Percentiles rank a stretch among this genome's conserved stretches.
phyloP scores from a whole-genome alignment of 768 basidiomycete genomes.

The Rhodocollybia butyracea region DNA sequence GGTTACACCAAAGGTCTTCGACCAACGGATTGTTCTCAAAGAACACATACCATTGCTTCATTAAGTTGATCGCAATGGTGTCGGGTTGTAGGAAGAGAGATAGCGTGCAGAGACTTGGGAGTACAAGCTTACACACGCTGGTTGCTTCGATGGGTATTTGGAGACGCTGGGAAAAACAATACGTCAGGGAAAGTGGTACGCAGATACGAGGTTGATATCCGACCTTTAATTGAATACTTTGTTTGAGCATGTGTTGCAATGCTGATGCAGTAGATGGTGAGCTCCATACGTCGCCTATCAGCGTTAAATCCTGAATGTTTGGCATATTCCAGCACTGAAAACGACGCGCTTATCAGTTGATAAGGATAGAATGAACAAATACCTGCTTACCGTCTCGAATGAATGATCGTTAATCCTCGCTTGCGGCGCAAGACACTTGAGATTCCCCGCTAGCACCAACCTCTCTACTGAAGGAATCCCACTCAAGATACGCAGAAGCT shows the following conservation, averaged over 20 bases:
- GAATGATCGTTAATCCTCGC: neutral
- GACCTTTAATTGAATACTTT: conserved; percentile 27
- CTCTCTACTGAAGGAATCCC: conserved; percentile 33
- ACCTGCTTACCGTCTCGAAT: neutral
- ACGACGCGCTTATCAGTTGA: neutral
- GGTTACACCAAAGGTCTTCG: conserved; percentile 45
- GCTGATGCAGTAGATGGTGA: conserved; percentile 19
- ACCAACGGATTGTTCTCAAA: conserved; percentile 41
- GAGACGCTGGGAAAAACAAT: conserved; percentile 35
- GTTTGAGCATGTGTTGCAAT: conserved; percentile 25
- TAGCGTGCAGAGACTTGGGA: conserved; percentile 40
- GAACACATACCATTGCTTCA: conserved; percentile 34
- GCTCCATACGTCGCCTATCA: conserved; percentile 28
- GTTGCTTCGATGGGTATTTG: conserved; percentile 45
- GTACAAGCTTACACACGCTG: conserved; percentile 29
- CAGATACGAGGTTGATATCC: neutral
- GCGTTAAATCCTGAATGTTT: conserved; percentile 23
- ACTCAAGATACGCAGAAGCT: conserved; percentile 33
- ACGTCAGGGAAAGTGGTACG: neutral
- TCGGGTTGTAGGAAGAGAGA: conserved; percentile 40
- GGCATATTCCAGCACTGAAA: conserved; percentile 26
- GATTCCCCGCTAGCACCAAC: conserved; percentile 35
- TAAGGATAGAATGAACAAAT: neutral
- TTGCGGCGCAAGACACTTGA: neutral
- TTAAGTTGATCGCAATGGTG: conserved; percentile 28